Evolutionary conservation across 139 green algal species (phyloP).

Genomic region (Chlorella ohadii): DNA sequence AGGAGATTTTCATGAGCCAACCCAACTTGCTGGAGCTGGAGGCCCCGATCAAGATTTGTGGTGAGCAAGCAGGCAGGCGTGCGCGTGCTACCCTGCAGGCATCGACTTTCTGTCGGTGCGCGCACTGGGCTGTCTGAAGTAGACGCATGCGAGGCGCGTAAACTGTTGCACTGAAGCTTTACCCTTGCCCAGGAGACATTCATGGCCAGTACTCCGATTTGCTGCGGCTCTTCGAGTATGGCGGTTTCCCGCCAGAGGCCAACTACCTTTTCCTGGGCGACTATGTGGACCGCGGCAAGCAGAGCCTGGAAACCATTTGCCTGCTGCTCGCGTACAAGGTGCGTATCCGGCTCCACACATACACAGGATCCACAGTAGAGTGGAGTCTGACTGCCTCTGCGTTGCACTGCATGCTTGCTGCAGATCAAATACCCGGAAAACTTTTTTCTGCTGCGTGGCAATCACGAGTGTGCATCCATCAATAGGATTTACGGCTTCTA

Average conservation of each 20-base stretch:
- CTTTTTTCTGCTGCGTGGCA: conserved; percentile 98
- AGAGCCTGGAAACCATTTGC: conserved; percentile 99
- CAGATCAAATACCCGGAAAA: conserved; percentile 99
- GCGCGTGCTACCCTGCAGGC: not conserved
- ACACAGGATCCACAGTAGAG: too few species aligned
- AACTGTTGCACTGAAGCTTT: too few species aligned
- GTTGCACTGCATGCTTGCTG: not conserved
- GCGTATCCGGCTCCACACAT: too few species aligned
- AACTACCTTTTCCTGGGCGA: conserved; percentile 99
- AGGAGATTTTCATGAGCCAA: conserved; percentile 97
- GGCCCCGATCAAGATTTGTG: conserved; percentile 99
- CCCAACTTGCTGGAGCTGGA: conserved; percentile 98
- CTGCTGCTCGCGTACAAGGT: conserved; percentile 99
- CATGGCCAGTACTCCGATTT: conserved; percentile 99
- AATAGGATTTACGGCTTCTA: conserved; percentile 99
- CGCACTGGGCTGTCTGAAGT: too few species aligned
- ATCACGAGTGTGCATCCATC: conserved; percentile 98
- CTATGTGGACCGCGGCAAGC: conserved; percentile 99
- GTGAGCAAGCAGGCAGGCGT: conserved; percentile 49
- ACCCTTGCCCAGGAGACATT: conserved; percentile 98
- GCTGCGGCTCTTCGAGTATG: conserved; percentile 98
- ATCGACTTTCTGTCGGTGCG: not conserved
- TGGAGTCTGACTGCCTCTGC: too few species aligned
- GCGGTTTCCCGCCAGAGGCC: conserved; percentile 97
- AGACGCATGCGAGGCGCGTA: too few species aligned